A percentile compares a stretch with the other conserved stretches of the same genome.
phyloP scores from a whole-genome alignment of 1,139 yeast species.

The Suhomyces yuchorum region DNA sequence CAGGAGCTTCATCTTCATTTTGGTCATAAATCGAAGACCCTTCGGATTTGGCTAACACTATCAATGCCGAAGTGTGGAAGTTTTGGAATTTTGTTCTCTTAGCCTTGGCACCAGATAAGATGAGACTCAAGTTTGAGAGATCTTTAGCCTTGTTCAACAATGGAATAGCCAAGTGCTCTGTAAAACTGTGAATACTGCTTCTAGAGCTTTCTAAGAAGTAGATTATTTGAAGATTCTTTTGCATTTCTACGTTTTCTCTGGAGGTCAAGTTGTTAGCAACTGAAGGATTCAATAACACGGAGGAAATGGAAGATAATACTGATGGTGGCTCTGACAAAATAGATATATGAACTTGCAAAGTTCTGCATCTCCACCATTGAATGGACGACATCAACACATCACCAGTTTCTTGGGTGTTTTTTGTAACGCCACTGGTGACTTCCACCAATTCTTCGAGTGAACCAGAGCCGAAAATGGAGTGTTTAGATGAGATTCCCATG shows the following conservation, averaged over 20 bases:
- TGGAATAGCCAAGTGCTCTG: conserved; percentile 58
- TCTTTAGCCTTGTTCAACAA: conserved; percentile 55
- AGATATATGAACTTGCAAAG: conserved; percentile 62
- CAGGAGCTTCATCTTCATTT: conserved; percentile 40
- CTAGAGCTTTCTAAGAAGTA: conserved; percentile 71
- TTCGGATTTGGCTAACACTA: conserved; percentile 72
- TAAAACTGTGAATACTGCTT: conserved; percentile 58
- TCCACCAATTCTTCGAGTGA: conserved; percentile 26
- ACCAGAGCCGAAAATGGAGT: conserved; percentile 29
- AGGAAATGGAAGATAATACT: conserved; percentile 43
- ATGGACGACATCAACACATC: conserved; percentile 48
- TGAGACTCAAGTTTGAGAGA: conserved; percentile 61
- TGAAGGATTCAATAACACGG: conserved; percentile 38
- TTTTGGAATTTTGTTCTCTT: conserved; percentile 84
- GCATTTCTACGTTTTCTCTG: conserved; percentile 27
- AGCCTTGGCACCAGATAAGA: conserved; percentile 86
- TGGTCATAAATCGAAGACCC: conserved; percentile 29
- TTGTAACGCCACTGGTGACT: conserved; percentile 17
- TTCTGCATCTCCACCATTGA: conserved; percentile 76
- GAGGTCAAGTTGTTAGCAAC: conserved; percentile 36
- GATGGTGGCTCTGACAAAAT: conserved; percentile 61
- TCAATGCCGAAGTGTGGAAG: conserved; percentile 67
- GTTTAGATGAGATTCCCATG: conserved; percentile 32
- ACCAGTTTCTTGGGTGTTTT: conserved; percentile 11
- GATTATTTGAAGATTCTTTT: conserved; percentile 42